These are phyloP conservation scores for Garcileccinum viscosum DNA, from an alignment of 1,284 basidiomycete genomes.

Conservation along the genomic window DNA sequence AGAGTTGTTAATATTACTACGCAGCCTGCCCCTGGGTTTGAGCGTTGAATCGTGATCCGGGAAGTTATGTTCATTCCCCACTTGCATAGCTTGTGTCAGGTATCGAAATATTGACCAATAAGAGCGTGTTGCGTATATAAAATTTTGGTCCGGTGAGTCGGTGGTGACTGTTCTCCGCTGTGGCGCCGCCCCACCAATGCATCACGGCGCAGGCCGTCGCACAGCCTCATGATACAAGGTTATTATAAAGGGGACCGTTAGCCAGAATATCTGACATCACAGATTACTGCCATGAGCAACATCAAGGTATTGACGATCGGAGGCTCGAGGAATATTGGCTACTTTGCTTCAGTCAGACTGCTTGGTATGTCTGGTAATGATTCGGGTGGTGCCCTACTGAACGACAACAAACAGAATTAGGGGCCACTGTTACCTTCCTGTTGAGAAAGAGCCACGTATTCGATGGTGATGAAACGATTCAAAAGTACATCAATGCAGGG, in stretches of 20 bases:
- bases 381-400: not conserved
- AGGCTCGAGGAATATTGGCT: conserved; percentile 70
- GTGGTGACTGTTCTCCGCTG: too few relatives aligned
- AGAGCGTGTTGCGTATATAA: too few relatives aligned
- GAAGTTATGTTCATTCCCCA: not conserved
- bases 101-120: not conserved
- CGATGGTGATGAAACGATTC: conserved; percentile 50
- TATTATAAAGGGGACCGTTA: conserved; percentile 13
- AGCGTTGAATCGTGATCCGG: not conserved
- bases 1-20: conserved; percentile 46
- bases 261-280: not conserved
- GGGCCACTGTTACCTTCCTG: conserved; percentile 57
- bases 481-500: conserved; percentile 46
- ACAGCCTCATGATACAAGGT: conserved; percentile 14
- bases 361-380: conserved; percentile 45
- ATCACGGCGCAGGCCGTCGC: not conserved
- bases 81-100: not conserved
- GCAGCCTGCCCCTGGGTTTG: conserved; percentile 3
- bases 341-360: conserved; percentile 55
- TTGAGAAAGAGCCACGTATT: conserved; percentile 50
- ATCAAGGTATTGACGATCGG: conserved; percentile 56
- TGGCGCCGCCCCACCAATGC: too few relatives aligned
- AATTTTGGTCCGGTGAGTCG: too few relatives aligned
- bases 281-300: conserved; percentile 28
- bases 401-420: conserved; percentile 42